Evolutionary conservation across 768 basidiomycete species (phyloP), one percentile per base, ranked within the genome.

Genomic region (Boletus bicolor): DNA sequence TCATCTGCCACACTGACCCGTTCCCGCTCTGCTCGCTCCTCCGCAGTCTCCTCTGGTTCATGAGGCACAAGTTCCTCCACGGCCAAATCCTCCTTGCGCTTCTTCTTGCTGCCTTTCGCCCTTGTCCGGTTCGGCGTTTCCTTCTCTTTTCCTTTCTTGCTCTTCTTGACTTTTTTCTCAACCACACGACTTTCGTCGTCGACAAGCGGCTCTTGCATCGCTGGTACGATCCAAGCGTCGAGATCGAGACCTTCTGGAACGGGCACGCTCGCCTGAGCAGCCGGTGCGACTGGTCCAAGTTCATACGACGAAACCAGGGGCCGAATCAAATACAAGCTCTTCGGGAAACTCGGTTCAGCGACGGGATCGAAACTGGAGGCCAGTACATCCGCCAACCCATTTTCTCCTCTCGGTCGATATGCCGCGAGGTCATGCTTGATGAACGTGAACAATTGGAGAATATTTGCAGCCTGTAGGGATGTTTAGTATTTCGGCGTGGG

Each of bases 241-340:
- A 98, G 79, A 71, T 98, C 85, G 34, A 98, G 74, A 2, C 86
- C 93, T 4, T 90, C 89, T 0, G 97, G 97, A 2, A 91, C 62
- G 6, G 82, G 81, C 0, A 98, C 87, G 55, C 84, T 86, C 5
- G 79, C 82, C 74, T 98, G 96, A 4, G 96, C 96, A 53, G 76
- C 75, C 1, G 73, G 59, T 7, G 88, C 93, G 37, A 98, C 90
- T 0, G 94, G 88, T 57, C 91, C 93, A 19, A 99, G 82, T 57
- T 92, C 88, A 63, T 95, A 86, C 6, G 79, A 65, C 17, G 80
- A 76, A 64, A 91, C 90, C 8, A 99, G 74, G 0, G 93, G 92
- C 39, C 82, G 78, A 43, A 98, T 84, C 51, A 99, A 82, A 69
- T 85, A 89, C 12, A 98, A 75, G 63, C 90, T 92, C 74, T 95